Percentiles rank a stretch among this genome's conserved stretches.
Conservation (phyloP, 768 basidiomycete species). For the Lactifluus subvellereus region DNA sequence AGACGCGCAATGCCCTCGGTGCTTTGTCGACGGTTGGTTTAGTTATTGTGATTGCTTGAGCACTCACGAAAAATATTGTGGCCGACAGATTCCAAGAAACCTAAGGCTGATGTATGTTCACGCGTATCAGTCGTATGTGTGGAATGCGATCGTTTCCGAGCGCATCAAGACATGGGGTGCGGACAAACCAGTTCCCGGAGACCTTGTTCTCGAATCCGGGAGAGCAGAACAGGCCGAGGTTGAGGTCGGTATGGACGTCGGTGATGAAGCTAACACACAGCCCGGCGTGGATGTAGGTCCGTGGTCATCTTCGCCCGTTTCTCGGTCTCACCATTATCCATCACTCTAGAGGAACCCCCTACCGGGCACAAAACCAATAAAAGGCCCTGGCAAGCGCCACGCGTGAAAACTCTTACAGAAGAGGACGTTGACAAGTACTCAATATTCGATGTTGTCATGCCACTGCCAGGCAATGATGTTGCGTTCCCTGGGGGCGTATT, state of each 20-base stretch:
- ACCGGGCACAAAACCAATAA: constrained; percentile 29
- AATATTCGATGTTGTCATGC: constrained; percentile 95
- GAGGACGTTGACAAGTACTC: constrained; percentile 76
- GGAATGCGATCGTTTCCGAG: constrained; percentile 96
- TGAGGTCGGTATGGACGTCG: constrained; percentile 31
- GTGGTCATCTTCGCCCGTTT: neutral
- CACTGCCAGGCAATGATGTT: constrained; percentile 93
- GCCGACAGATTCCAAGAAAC: constrained; percentile 82
- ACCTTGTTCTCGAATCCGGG: constrained; percentile 73
- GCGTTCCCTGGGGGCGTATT: constrained; percentile 84
- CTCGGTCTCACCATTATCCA: neutral
- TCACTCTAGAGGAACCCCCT: constrained; percentile 15
- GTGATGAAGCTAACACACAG: constrained; percentile 30
- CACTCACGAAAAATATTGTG: neutral
- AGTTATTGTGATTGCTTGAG: neutral
- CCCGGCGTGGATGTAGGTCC: constrained; percentile 13
- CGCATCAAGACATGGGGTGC: constrained; percentile 75
- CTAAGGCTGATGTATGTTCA: constrained; percentile 97
- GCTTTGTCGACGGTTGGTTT: constrained; percentile 70
- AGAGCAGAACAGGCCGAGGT: constrained; percentile 25
- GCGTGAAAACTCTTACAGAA: constrained; percentile 70
- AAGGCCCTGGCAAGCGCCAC: constrained; percentile 58
- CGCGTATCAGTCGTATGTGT: constrained; percentile 97
- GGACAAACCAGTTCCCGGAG: constrained; percentile 73
- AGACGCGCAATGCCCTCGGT: constrained; percentile 79